Evolutionary conservation across 2,329 filamentous ascomycete genomes (phyloP).

Genomic region (Colletotrichum neosansevieriae): DNA sequence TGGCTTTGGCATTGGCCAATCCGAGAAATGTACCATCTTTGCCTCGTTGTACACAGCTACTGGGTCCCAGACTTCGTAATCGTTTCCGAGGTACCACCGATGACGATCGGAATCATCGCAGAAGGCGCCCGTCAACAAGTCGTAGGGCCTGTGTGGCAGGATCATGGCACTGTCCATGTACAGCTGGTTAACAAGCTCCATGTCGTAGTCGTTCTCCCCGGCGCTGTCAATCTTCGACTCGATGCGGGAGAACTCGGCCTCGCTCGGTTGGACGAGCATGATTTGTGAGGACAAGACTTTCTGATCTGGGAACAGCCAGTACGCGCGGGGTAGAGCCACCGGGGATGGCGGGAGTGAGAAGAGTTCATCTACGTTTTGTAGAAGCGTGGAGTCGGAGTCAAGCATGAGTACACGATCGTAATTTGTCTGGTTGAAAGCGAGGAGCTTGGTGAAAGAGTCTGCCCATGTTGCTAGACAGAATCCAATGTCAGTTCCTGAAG

Average conservation of each 20-base stretch:
- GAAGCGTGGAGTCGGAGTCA: slow-evolving; percentile 71
- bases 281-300: slow-evolving; percentile 68
- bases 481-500: not conserved
- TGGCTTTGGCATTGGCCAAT: slow-evolving; percentile 43
- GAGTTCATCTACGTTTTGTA: slow-evolving; percentile 74
- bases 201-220: slow-evolving; percentile 64
- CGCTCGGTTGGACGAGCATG: slow-evolving; percentile 71
- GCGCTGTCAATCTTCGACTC: slow-evolving; percentile 43
- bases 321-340: slow-evolving; percentile 77
- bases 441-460: slow-evolving; percentile 74
- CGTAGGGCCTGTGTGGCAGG: slow-evolving; percentile 73
- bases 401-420: slow-evolving; percentile 64
- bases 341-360: slow-evolving; percentile 72
- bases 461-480: slow-evolving; percentile 64
- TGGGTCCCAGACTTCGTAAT: slow-evolving; percentile 67
- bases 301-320: slow-evolving; percentile 63
- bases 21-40: slow-evolving; percentile 63
- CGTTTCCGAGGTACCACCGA: slow-evolving; percentile 53
- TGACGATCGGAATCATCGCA: slow-evolving; percentile 57
- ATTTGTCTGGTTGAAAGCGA: slow-evolving; percentile 73
- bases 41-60: slow-evolving; percentile 65
- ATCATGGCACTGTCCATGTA: slow-evolving; percentile 70
- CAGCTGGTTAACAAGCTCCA: slow-evolving; percentile 75
- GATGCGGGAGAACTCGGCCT: slow-evolving; percentile 52
- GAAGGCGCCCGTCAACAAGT: slow-evolving; percentile 72